Evolutionary conservation across 2,329 filamentous ascomycete genomes (phyloP), one percentile per base, ranked within the genome.

Genomic region (Cladophialophora yegresii): DNA sequence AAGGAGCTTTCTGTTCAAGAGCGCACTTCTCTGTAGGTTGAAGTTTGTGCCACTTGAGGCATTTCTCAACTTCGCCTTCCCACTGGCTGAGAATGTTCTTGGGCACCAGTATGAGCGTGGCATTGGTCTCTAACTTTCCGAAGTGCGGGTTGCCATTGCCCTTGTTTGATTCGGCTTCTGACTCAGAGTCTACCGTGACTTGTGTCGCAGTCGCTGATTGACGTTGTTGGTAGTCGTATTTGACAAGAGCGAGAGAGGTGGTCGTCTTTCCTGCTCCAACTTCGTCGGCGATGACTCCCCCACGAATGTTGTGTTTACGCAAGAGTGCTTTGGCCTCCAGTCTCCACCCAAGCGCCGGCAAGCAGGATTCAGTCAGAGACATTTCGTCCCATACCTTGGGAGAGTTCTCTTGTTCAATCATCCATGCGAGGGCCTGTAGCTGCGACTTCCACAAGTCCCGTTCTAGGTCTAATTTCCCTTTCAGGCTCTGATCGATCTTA

Each of bases 251-350:
- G 12, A 89, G 77, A 1, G 81, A 82, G 0, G 84, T 82, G 1
- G 86, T 82, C 0, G 87, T 90, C 70, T 90, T 90, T 0, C 88
- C 88, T 71, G 87, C 89, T 0, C 85, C 87, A 36, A 88, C 85
- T 51, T 85, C 80, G 70, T 89, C 86, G 1, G 86, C 86, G 36
- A 89, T 77, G 20, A 89, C 79, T 4, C 87, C 87, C 12, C 87
- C 87, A 20, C 80, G 81, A 47, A 87, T 67, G 10, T 66, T 61
- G 40, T 71, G 73, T 66, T 33, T 64, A 40, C 49, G 49, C 9
- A 58, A 77, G 55, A n/a, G 73, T 26, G 40, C 77, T 72, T 64
- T 79, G 69, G n/a, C 85, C 72, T 88, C 86, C 1, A 81, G 80
- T 63, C 84, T 81, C 83, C 85, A 89, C 10, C 81, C 79, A 32